Percentiles rank a stretch among this genome's conserved stretches.
These are phyloP conservation scores for Fistulinella prunicolor DNA, from an alignment of 768 basidiomycete species.

Conservation along the genomic window DNA sequence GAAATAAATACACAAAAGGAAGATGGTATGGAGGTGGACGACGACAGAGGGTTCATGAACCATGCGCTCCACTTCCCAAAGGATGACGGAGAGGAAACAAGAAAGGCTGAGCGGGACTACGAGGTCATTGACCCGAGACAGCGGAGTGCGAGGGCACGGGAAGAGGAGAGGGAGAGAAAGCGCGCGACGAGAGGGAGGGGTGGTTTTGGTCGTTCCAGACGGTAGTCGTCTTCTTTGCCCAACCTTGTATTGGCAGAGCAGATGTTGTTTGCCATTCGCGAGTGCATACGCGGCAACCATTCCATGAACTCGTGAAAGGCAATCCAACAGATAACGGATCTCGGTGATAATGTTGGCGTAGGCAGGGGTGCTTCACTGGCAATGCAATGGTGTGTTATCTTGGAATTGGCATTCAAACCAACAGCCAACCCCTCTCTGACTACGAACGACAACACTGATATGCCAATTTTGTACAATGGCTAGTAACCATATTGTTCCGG, in stretches of 20 bases:
- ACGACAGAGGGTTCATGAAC: constrained; percentile 69
- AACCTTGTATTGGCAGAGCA: too few species aligned
- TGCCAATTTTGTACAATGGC: too few species aligned
- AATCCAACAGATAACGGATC: not conserved
- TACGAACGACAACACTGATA: too few species aligned
- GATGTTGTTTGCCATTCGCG: too few species aligned
- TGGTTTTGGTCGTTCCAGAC: constrained; percentile 18
- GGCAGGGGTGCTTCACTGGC: not conserved
- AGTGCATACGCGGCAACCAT: too few species aligned
- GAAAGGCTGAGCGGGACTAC: constrained; percentile 80
- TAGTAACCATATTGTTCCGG: not conserved
- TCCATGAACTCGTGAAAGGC: not conserved
- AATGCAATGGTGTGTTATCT: too few species aligned
- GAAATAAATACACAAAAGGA: constrained; percentile 31
- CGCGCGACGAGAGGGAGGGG: constrained; percentile 27
- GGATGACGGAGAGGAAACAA: constrained; percentile 69
- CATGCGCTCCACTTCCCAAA: constrained; percentile 77
- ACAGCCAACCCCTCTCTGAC: not conserved
- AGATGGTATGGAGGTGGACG: constrained; percentile 69
- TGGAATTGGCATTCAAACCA: not conserved
- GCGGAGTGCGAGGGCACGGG: constrained; percentile 67
- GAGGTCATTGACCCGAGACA: constrained; percentile 86
- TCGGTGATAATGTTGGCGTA: not conserved
- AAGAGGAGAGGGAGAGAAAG: constrained; percentile 75
- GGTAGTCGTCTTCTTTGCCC: constrained; percentile 13